phyloP scores from a whole-genome alignment of 2,329 filamentous ascomycete species.

The Sporothrix globosa region DNA sequence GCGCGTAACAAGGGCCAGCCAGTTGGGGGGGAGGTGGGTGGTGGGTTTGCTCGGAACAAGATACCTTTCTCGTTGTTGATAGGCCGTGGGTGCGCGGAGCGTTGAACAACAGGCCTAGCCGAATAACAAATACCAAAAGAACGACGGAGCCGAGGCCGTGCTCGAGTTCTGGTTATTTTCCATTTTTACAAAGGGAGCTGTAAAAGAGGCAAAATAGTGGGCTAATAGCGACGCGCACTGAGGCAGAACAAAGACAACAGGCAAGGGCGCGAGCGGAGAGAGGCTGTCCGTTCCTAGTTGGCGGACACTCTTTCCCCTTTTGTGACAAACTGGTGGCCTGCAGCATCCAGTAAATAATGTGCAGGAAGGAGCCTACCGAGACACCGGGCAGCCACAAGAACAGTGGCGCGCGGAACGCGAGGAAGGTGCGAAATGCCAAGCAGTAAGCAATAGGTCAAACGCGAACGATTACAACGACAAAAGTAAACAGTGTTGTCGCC shows the following conservation, averaged over 20 bases:
- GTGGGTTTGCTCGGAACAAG: not conserved
- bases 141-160: not conserved
- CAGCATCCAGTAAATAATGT: not conserved
- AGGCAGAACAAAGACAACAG: conserved; percentile 12
- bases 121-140: not conserved
- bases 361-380: not conserved
- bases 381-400: not conserved
- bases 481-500: not conserved
- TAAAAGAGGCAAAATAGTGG: not conserved
- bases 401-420: conserved; percentile 1
- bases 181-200: not conserved
- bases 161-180: not conserved
- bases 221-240: conserved; percentile 5
- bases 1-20: conserved; percentile 22
- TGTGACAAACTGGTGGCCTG: not conserved
- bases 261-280: not conserved
- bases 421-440: conserved; percentile 16
- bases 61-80: conserved; percentile 6
- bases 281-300: conserved; percentile 7
- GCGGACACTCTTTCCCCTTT: conserved; percentile 11
- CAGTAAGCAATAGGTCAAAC: not conserved
- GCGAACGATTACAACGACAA: not conserved
- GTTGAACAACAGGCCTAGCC: not conserved
- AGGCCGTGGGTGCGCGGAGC: not conserved
- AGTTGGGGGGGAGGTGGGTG: not conserved